phyloP scores from a whole-genome alignment of 1,284 basidiomycete species.

The Volvariella surrecta region DNA sequence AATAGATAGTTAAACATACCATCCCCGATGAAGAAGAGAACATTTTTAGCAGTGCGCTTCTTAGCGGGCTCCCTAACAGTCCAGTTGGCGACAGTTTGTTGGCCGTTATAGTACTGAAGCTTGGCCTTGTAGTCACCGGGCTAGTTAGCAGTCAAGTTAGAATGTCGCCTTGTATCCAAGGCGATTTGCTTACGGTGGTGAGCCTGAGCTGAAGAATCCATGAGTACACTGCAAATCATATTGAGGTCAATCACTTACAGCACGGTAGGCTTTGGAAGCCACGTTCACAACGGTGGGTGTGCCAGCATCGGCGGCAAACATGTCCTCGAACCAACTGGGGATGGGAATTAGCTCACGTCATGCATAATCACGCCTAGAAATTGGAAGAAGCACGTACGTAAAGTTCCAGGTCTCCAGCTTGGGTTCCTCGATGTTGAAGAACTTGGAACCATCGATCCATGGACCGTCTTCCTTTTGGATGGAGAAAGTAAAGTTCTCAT shows the following conservation, averaged over 20 bases:
- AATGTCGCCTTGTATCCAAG: constrained; percentile 20
- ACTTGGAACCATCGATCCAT: constrained; percentile 23
- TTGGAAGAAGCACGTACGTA: constrained; percentile 15
- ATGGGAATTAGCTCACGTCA: constrained; percentile 1
- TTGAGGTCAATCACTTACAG: constrained; percentile 17
- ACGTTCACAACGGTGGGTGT: constrained; percentile 26
- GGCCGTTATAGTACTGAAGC: constrained; percentile 22
- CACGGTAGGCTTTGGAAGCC: constrained; percentile 33
- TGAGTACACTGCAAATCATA: not conserved
- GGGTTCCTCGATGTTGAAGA: constrained; percentile 26
- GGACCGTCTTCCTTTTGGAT: constrained; percentile 22
- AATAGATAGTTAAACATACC: constrained; percentile 16
- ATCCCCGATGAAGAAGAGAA: constrained; percentile 32
- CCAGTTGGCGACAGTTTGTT: constrained; percentile 26
- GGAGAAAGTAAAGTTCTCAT: constrained; percentile 29
- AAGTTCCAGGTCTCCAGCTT: constrained; percentile 31
- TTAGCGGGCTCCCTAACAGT: constrained; percentile 23
- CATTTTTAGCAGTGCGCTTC: constrained; percentile 27
- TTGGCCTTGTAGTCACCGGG: constrained; percentile 18
- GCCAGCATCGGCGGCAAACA: constrained; percentile 28
- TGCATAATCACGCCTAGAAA: not conserved
- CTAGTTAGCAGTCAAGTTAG: not conserved
- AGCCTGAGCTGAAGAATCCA: constrained; percentile 15
- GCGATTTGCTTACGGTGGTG: constrained; percentile 10
- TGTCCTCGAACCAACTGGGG: constrained; percentile 29